phyloP scores from a whole-genome alignment of 2,329 filamentous ascomycete species.

The Aspergillus neotritici region DNA sequence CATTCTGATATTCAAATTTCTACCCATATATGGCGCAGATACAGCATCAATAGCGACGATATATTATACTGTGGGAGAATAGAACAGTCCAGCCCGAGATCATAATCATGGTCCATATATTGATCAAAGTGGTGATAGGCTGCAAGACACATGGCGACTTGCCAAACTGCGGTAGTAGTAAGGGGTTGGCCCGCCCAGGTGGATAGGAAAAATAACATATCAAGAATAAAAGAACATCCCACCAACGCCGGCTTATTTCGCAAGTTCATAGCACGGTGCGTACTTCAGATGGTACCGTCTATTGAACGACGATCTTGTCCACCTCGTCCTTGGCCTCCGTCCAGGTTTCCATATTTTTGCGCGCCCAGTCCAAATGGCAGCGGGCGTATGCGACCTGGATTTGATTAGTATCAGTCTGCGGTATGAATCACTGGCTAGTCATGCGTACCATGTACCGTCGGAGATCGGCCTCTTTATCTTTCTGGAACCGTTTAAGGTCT shows the following conservation, averaged over 20 bases:
- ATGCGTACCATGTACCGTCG: slow-evolving; percentile 85
- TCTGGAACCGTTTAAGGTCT: slow-evolving; percentile 88
- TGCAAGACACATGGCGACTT: too few relatives aligned
- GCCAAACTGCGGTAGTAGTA: too few relatives aligned
- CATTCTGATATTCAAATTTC: too few relatives aligned
- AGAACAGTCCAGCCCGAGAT: too few relatives aligned
- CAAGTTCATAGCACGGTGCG: not conserved
- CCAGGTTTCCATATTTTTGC: slow-evolving; percentile 86
- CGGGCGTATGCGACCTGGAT: slow-evolving; percentile 79
- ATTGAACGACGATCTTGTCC: slow-evolving; percentile 63
- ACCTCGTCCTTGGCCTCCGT: slow-evolving; percentile 84
- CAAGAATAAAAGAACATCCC: not conserved
- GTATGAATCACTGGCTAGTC: not conserved
- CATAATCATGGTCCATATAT: too few relatives aligned
- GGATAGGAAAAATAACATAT: not conserved
- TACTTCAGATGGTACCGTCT: slow-evolving; percentile 20
- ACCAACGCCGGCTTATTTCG: slow-evolving; percentile 3
- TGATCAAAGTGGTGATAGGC: too few relatives aligned
- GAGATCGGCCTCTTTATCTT: slow-evolving; percentile 91
- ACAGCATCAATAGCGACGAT: too few relatives aligned
- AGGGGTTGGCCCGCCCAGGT: too few relatives aligned
- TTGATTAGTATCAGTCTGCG: slow-evolving; percentile 8
- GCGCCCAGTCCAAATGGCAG: slow-evolving; percentile 91
- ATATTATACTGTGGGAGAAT: too few relatives aligned
- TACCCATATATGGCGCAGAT: too few relatives aligned